Base-by-base conservation (phyloP, 208 protist genomes). In the Crithidia sp. region DNA sequence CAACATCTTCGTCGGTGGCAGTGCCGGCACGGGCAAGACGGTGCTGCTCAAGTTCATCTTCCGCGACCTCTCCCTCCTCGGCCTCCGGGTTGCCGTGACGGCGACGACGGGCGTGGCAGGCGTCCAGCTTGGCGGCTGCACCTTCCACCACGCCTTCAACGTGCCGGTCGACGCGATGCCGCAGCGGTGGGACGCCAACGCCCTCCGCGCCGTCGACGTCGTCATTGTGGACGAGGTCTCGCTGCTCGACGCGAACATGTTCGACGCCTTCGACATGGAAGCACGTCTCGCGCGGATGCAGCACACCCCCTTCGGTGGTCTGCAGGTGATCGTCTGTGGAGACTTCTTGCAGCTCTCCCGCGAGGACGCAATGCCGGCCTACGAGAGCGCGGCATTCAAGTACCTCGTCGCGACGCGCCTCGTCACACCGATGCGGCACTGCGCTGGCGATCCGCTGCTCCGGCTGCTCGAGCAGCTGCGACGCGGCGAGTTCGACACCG, bases 171-270 rank as follows among this genome's bases (percentile, higher is more conserved):
- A 69, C n/a, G 28, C 56, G 9, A 41, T 13, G 28, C 52, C 74
- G 39, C 67, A 77, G 19, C 70, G 52, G n/a, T 97, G 93, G 91
- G 93, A 97, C 71, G 61, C 55, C 28, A 92, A 87, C 65, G 91
- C 89, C 5, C 74, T 97, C 17, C 88, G 90, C 14, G 84, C 88
- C 37, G 80, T 95, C n/a, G 93, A 98, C 74, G 90, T 93, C 36
- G 80, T 97, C 52, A 94, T 98, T 50, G 83, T 98, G 47, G 96
- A 98, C 75, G 96, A 98, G 71, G 91, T 98, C 8, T 98, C 94
- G 12, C 79, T 97, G 68, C 78, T 98, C 12, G 77, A 88, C 64
- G 84, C 87, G 55, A 68, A 87, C 13, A 79, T 93, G 64, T 81
- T 98, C 44, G 93, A 97, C 55, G 81, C 90, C 58, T 88, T 98